phyloP scores from a whole-genome alignment of 371 early-diverging fungal species.

The Mortierella sp. region DNA sequence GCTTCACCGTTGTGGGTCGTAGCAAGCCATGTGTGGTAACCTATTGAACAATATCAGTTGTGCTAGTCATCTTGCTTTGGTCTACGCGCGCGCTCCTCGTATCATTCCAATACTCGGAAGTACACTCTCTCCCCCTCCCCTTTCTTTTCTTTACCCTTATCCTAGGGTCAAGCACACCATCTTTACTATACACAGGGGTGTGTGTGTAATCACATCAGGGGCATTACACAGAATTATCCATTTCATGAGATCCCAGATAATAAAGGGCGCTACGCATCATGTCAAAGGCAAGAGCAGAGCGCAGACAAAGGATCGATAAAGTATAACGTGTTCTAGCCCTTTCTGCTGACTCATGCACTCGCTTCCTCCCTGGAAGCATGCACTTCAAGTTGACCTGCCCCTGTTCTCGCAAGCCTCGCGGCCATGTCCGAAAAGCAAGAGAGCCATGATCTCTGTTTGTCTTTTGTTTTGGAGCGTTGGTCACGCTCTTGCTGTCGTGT shows the following conservation, averaged over 20 bases:
- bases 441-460: too few relatives aligned
- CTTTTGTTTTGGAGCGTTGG: background rate
- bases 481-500: background rate
- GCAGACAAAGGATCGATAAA: background rate
- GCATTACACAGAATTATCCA: background rate
- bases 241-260: background rate
- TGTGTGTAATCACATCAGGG: background rate
- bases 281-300: background rate
- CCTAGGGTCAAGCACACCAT: background rate
- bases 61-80: background rate
- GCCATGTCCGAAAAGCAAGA: too few relatives aligned
- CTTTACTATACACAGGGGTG: background rate
- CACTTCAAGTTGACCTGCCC: background rate
- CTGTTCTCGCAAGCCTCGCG: too few relatives aligned
- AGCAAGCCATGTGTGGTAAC: background rate
- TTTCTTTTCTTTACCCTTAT: background rate
- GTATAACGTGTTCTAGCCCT: background rate
- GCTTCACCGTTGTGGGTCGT: background rate
- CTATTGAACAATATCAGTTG: background rate
- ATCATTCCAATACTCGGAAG: conserved; percentile 2
- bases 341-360: background rate
- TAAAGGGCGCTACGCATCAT: background rate
- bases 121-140: background rate
- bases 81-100: background rate
- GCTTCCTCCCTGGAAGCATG: background rate